Conservation (phyloP, 345 rosid genomes). For the Erodium maritimum region DNA sequence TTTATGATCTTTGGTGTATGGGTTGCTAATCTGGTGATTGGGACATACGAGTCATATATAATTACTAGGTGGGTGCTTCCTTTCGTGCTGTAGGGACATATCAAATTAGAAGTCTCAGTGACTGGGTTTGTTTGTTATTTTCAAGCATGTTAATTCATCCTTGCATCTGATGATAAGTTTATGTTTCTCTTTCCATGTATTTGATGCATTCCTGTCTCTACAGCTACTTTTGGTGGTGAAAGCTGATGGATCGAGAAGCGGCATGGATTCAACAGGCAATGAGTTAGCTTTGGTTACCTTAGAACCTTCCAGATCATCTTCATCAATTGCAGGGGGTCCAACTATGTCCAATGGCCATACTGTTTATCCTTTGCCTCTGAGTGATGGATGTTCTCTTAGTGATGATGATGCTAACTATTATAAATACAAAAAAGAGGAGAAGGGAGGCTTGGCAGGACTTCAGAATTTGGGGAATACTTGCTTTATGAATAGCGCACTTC, state of each 20-base stretch:
- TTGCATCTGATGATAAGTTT: no score
- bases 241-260: slow-evolving; percentile 36
- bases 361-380: slow-evolving; percentile 23
- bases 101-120: no score
- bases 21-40: no score
- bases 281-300: slow-evolving; percentile 60
- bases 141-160: no score
- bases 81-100: no score
- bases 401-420: slow-evolving; percentile 35
- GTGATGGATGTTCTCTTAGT: slow-evolving; percentile 30
- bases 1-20: no score
- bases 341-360: slow-evolving; percentile 59
- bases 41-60: no score
- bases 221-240: slow-evolving; percentile 73
- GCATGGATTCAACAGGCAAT: slow-evolving; percentile 55
- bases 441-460: slow-evolving; percentile 74
- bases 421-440: slow-evolving; percentile 41
- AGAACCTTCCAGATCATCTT: slow-evolving; percentile 48
- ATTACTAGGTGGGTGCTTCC: no score
- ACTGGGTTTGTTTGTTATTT: no score
- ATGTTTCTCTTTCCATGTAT: no score
- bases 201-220: no score
- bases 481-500: slow-evolving; percentile 90
- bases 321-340: slow-evolving; percentile 78
- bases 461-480: slow-evolving; percentile 95